Conservation (phyloP, 2,329 filamentous ascomycete genomes). For the Penicillium sclerotigenum region DNA sequence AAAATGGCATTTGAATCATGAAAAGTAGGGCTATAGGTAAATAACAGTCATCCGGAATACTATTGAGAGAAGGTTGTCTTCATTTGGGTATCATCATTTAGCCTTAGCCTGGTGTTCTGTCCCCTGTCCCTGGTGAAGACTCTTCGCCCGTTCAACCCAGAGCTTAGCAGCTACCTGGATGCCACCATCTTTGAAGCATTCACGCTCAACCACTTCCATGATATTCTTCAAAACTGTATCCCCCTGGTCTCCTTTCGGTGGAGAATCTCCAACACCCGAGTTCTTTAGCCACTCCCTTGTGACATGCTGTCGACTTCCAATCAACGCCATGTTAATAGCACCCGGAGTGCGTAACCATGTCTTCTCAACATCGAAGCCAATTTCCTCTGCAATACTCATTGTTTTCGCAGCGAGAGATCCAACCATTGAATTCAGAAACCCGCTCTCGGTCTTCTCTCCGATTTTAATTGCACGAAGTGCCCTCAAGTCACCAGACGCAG, state of each 20-base stretch:
- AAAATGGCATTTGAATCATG: background rate
- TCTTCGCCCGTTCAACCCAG: conserved; percentile 53
- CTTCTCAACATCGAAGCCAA: conserved; percentile 73
- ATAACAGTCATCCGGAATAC: background rate
- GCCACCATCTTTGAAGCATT: conserved; percentile 46
- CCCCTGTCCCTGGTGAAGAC: conserved; percentile 46
- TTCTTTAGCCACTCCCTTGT: background rate
- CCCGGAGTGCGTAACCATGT: conserved; percentile 90
- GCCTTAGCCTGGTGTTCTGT: conserved; percentile 31
- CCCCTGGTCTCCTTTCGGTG: too few relatives aligned
- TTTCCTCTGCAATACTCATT: conserved; percentile 63
- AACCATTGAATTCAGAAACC: conserved; percentile 65
- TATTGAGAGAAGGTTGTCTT: background rate
- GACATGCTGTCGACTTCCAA: conserved; percentile 52
- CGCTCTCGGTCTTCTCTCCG: conserved; percentile 28
- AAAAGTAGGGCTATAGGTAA: background rate
- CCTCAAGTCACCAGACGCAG: conserved; percentile 41
- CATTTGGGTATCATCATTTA: background rate
- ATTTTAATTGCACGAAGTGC: conserved; percentile 38
- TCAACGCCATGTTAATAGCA: conserved; percentile 77
- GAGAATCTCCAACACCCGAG: background rate
- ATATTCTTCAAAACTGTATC: conserved; percentile 47
- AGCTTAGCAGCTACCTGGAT: conserved; percentile 44
- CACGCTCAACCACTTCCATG: conserved; percentile 58
- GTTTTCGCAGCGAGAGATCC: conserved; percentile 80